Evolutionary conservation across 2,329 filamentous ascomycete genomes (phyloP), one percentile per base, ranked within the genome.

Genomic region (Aspergillus neoniger): DNA sequence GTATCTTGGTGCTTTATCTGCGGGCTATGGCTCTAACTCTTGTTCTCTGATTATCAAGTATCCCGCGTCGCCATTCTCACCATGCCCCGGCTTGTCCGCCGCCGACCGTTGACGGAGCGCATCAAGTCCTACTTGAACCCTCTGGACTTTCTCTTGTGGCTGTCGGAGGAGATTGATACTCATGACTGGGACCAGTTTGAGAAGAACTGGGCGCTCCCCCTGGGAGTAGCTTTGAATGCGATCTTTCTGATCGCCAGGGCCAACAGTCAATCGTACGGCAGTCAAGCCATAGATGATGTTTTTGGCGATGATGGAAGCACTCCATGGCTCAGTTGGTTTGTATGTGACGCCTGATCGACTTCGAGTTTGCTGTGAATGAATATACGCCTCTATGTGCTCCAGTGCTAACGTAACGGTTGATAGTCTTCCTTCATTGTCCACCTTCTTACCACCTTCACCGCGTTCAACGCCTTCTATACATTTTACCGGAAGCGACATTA

Each of bases 101-200:
- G 87, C 70, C 87, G 86, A 74, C 89, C 95, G 74, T 84, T 96
- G 67, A 74, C 80, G 30, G 90, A 98, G 83, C 91, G 94, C 75
- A 84, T 98, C 75, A 87, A 87, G 73, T 84, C 90, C 59, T 87
- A 87, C 75, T 81, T 97, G 61, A 94, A 98, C 72, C 92, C 91
- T 3, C 89, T 91, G 80, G 95, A 99, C 78, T 91, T 94, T 71
- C 80, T 95, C 57, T 86, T 99, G 17, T 96, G 92, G 90, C 77
- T 96, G 2, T 96, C 91, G 0, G 94, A 98, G 74, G 91, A 96
- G 78, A 85, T 99, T 62, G 93, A 97, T 74, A 92, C 92, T 28
- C 88, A 90, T 72, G 91, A 96, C 69, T 96, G 92, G 88, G 91
- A 97, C 68, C 91, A 94, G 19, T 80, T 86, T 62, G 81, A 87